phyloP scores from a whole-genome alignment of 73 alveolate genomes.

The Durusdinium trenchii region DNA sequence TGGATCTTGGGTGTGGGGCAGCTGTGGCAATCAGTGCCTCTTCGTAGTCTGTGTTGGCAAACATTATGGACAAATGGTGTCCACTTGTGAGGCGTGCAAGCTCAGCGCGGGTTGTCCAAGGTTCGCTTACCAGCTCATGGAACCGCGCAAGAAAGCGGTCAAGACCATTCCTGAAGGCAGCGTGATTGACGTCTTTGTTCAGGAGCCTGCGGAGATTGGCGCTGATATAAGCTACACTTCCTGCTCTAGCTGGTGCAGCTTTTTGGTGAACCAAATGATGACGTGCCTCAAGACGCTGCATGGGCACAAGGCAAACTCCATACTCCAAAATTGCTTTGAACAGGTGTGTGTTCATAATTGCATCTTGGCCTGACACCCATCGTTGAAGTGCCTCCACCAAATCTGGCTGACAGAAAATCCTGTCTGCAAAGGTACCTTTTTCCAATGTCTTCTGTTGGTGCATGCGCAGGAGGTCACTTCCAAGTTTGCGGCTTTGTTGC shows the following conservation, averaged over 20 bases:
- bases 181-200: neutral
- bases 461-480: neutral
- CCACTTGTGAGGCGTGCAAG: neutral
- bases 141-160: neutral
- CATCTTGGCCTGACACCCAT: neutral
- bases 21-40: neutral
- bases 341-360: neutral
- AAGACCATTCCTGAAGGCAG: neutral
- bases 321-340: neutral
- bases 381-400: no score
- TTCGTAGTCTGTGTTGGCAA: neutral
- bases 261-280: neutral
- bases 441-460: neutral
- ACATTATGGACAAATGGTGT: constrained; percentile 10
- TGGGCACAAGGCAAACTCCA: neutral
- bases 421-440: neutral
- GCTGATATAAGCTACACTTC: neutral
- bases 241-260: neutral
- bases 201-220: neutral
- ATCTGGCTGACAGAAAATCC: no score
- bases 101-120: neutral
- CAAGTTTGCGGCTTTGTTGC: neutral
- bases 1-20: neutral
- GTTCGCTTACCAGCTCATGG: neutral
- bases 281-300: constrained; percentile 8